Base-by-base conservation (phyloP, 1,139 yeast genomes). In the Hanseniaspora sp. region DNA sequence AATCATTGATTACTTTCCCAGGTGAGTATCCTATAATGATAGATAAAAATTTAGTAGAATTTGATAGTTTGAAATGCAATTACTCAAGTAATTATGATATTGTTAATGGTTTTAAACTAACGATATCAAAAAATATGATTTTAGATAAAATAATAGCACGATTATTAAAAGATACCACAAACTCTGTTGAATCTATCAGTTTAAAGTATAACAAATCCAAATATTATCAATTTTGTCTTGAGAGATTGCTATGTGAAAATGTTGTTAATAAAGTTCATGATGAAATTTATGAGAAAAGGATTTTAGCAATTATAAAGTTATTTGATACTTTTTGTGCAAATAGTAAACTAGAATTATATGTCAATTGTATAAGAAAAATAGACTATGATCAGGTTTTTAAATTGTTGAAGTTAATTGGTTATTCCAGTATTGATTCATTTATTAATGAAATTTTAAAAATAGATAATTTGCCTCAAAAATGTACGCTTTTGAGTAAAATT, bases 281-380 rank as follows among this genome's bases (percentile, higher is more conserved):
- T 58, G 72, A 73, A 33, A 13, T 23, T 3, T 29, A 37, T 3
- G 12, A 15, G 7, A 11, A 31, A 39, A 75, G 74, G 55, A 71
- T 78, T 28, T 62, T 79, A 45, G 78, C 76, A 57, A 63, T 79
- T 18, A 61, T 69, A 5, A 62, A 64, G 17, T 57, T 62, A 18
- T 64, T 64, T 45, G 67, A 63, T 33, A 56, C 48, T 54, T 54
- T 7, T 40, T 51, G 17, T 28, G 54, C 13, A 41, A 63, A 17
- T 58, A 63, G 47, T 56, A 30, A 65, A 62, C 69, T 79, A 2
- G 77, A 73, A 46, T 75, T 79, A 15, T 68, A 79, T 12, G 76
- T 80, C 18, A 77, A 78, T 29, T 78, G 82, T 63, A 69, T 85
- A 34, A 73, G 87, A 58, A 83, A 83, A 61, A 81, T 82, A 17